Evolutionary conservation across 306 rosid genomes (phyloP).

Genomic region (Argentina anserina): DNA sequence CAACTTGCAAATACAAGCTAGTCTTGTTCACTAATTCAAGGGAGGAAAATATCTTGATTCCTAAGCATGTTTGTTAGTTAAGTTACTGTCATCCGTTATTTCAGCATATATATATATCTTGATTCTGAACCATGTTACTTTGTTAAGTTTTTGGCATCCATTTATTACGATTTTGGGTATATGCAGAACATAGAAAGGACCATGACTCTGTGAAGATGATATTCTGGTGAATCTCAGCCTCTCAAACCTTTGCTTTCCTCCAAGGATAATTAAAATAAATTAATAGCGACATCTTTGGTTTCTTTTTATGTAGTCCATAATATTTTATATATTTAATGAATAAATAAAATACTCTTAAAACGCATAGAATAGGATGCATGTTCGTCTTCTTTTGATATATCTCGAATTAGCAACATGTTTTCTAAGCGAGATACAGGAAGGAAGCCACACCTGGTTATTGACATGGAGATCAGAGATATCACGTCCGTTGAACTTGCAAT

Average conservation of each 20-base stretch:
- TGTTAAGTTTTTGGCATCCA: background rate
- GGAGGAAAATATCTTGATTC: slow-evolving; percentile 4
- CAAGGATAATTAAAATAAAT: background rate
- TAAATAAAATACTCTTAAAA: too few relatives aligned
- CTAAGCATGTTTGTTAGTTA: background rate
- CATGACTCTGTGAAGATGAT: background rate
- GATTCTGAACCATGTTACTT: background rate
- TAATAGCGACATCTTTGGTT: background rate
- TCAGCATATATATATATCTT: background rate
- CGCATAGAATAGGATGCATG: background rate
- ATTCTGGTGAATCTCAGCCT: background rate
- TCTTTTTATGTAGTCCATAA: background rate
- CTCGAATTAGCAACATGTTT: background rate
- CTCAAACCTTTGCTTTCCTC: background rate
- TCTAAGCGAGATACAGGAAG: background rate
- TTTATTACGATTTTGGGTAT: background rate
- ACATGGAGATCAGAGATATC: background rate
- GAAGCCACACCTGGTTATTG: slow-evolving; percentile 8
- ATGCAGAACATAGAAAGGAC: background rate
- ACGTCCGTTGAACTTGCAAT: background rate
- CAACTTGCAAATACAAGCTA: slow-evolving; percentile 4
- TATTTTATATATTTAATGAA: background rate
- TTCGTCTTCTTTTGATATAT: background rate
- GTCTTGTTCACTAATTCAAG: background rate
- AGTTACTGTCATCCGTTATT: background rate